These are phyloP conservation scores for Mycena vitilis DNA, from an alignment of 768 basidiomycete species.

Conservation along the genomic window DNA sequence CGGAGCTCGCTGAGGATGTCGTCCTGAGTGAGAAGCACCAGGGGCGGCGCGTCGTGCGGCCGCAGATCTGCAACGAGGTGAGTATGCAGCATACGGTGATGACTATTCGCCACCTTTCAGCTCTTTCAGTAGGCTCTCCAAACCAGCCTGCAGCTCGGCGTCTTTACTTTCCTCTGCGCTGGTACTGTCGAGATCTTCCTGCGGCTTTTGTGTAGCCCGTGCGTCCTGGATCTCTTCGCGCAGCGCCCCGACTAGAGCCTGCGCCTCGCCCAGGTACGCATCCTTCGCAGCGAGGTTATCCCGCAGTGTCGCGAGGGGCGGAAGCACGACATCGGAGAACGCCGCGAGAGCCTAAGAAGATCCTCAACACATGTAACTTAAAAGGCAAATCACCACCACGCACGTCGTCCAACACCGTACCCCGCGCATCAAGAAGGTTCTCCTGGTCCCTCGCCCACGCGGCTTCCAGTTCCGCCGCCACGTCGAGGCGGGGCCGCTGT, in stretches of 20 bases:
- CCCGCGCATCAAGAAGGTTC: conserved; percentile 38
- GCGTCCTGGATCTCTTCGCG: conserved; percentile 47
- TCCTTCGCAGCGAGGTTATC: conserved; percentile 33
- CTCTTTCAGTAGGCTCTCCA: conserved; percentile 36
- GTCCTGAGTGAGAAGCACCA: conserved; percentile 39
- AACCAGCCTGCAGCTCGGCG: conserved; percentile 29
- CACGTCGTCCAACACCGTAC: conserved; percentile 43
- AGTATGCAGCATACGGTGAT: not conserved
- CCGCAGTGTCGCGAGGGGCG: conserved; percentile 41
- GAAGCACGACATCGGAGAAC: conserved; percentile 39
- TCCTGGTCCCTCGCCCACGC: conserved; percentile 49
- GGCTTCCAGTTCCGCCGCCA: conserved; percentile 41
- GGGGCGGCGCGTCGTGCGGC: conserved; percentile 36
- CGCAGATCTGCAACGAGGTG: conserved; percentile 32
- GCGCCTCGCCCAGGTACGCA: conserved; percentile 40
- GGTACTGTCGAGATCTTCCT: not conserved
- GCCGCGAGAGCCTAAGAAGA: conserved; percentile 36
- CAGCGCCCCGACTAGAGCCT: conserved; percentile 48
- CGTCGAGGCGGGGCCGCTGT: conserved; percentile 31
- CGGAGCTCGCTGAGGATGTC: conserved; percentile 41
- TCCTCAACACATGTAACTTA: too few species aligned
- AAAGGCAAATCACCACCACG: not conserved
- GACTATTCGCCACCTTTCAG: conserved; percentile 27
- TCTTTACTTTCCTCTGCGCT: conserved; percentile 22
- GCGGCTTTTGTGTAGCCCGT: not conserved